A percentile compares a stretch with the other conserved stretches of the same genome.
phyloP scores from a whole-genome alignment of 2,329 filamentous ascomycete species.

The Cadophora malorum region DNA sequence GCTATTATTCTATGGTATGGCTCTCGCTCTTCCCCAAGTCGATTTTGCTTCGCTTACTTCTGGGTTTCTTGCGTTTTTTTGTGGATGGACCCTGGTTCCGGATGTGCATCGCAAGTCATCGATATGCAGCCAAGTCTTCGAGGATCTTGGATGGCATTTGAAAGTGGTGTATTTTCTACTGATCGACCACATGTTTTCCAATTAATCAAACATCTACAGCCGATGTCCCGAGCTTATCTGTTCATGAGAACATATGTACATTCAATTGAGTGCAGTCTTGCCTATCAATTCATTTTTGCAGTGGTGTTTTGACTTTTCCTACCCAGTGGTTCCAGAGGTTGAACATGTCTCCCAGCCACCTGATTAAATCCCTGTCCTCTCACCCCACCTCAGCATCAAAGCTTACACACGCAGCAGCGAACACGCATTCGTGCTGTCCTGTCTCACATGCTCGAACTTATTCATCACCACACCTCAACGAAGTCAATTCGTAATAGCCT shows the following conservation, averaged over 20 bases:
- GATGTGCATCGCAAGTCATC: conserved; percentile 13
- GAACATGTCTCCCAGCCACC: conserved; percentile 11
- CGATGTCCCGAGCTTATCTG: background rate
- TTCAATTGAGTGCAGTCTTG: background rate
- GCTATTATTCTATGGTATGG: background rate
- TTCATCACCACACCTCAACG: conserved; percentile 1
- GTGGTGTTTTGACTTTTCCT: conserved; percentile 7
- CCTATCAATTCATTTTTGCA: background rate
- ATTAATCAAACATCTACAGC: background rate
- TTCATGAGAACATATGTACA: too few species aligned
- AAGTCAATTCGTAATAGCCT: background rate
- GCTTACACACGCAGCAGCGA: background rate
- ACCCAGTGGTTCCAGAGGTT: background rate
- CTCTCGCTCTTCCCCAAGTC: background rate
- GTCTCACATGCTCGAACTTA: conserved; percentile 7
- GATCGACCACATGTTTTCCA: background rate
- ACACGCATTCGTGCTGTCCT: background rate
- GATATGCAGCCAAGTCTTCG: conserved; percentile 13
- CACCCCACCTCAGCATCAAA: conserved; percentile 2
- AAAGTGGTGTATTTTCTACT: conserved; percentile 9
- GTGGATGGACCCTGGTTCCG: background rate
- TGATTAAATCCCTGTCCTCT: background rate
- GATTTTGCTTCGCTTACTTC: background rate
- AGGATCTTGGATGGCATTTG: conserved; percentile 15
- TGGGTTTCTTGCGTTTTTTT: background rate